Percentiles rank a stretch among this genome's conserved stretches.
These are phyloP conservation scores for Solanum megistacrolobum DNA, from an alignment of 257 asterid genomes.

Conservation along the genomic window DNA sequence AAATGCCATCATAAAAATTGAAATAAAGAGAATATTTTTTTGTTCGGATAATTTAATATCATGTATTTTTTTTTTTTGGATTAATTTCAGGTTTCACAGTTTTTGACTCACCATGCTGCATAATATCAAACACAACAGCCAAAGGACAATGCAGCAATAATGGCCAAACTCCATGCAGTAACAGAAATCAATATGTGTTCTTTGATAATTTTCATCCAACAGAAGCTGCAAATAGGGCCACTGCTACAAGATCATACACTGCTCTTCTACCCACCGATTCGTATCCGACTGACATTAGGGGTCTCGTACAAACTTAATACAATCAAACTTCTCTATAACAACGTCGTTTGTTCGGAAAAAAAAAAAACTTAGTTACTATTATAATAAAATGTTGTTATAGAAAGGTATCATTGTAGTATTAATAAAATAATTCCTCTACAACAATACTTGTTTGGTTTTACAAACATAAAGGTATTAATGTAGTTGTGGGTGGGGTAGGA, in stretches of 20 bases:
- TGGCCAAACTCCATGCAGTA: slow-evolving; percentile 7
- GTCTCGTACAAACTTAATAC: not conserved
- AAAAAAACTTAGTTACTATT: not conserved
- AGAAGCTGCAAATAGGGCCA: not conserved
- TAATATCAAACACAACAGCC: not conserved
- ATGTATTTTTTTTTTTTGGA: not conserved
- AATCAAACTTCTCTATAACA: not conserved
- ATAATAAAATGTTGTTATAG: not conserved
- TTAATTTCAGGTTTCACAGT: slow-evolving; percentile 1
- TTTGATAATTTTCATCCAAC: slow-evolving; percentile 14
- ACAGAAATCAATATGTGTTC: not conserved
- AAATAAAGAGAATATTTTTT: not conserved
- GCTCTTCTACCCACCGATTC: not conserved
- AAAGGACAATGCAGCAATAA: not conserved
- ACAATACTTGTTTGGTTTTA: not conserved
- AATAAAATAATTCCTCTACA: not conserved
- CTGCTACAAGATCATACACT: not conserved
- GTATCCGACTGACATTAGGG: not conserved
- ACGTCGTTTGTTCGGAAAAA: not conserved
- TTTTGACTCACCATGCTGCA: slow-evolving; percentile 7
- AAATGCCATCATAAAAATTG: not conserved
- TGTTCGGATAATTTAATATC: not conserved
- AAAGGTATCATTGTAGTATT: not conserved
- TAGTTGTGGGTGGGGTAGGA: not conserved
- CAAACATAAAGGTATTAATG: not conserved